Evolutionary conservation across 345 rosid species (phyloP).

Genomic region (Eutrema japonicum): DNA sequence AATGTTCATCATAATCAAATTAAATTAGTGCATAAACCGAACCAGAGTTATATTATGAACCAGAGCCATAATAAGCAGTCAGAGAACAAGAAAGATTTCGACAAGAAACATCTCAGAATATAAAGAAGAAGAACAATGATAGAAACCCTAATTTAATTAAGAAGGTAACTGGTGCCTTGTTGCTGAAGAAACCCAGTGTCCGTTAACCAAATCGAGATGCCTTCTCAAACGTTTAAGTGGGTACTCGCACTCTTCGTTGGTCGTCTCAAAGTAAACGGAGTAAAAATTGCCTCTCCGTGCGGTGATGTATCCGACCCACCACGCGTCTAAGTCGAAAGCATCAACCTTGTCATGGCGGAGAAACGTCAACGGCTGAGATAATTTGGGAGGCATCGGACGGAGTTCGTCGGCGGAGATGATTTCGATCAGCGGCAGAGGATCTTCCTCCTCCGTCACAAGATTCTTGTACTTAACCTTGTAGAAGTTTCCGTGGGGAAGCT

Average conservation of each 20-base stretch:
- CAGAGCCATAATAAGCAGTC: background rate
- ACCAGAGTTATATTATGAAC: background rate
- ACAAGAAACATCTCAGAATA: slow-evolving; percentile 3
- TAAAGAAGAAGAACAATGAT: background rate
- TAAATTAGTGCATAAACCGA: slow-evolving; percentile 4
- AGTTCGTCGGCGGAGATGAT: slow-evolving; percentile 33
- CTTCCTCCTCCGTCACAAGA: slow-evolving; percentile 31
- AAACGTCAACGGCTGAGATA: slow-evolving; percentile 14
- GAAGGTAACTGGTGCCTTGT: background rate
- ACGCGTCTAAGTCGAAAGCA: slow-evolving; percentile 44
- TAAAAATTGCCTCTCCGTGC: slow-evolving; percentile 13
- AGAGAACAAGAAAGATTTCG: background rate
- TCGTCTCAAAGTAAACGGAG: slow-evolving; percentile 38
- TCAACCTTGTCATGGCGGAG: slow-evolving; percentile 28
- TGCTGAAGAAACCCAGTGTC: slow-evolving; percentile 39
- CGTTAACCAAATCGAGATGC: slow-evolving; percentile 45
- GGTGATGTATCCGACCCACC: slow-evolving; percentile 47
- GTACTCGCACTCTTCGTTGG: slow-evolving; percentile 31
- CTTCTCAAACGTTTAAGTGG: slow-evolving; percentile 32
- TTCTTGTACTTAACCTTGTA: slow-evolving; percentile 45
- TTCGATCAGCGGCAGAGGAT: slow-evolving; percentile 39
- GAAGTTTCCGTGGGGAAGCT: background rate
- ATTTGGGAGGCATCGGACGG: slow-evolving; percentile 44
- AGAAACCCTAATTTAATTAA: slow-evolving; percentile 25
- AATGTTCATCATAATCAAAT: background rate